Evolutionary conservation across 805 yeast genomes (phyloP), one percentile per base, ranked within the genome.

Genomic region (Priceomyces fermenticarens): DNA sequence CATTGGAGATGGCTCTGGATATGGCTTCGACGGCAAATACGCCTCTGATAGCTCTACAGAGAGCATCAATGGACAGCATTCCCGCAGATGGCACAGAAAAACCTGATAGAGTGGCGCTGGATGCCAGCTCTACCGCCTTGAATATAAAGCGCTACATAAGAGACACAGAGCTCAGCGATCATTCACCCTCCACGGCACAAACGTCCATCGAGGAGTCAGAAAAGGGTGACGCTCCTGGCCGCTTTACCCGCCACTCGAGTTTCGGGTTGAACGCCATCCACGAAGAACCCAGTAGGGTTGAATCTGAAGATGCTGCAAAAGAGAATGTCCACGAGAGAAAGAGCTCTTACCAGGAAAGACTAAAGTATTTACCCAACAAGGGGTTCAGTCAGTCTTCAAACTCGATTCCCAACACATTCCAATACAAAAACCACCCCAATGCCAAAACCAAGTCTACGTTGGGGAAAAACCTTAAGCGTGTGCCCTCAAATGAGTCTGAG

Each of bases 391-490:
- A 44, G 25, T 55, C 52, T 3, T 34, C 55, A 1, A 47, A 45
- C 4, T 66, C 73, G 1, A 65, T 66, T 14, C 74, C 75, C 15
- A 70, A 70, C 42, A 70, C 75, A 1, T 70, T 70, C 58, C 64
- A 67, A 43, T 62, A 68, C 42, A 70, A 68, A 46, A 61, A 70
- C n/a, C 71, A 67, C 45, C 74, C 74, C 4, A 70, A 68, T 43
- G 75, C 75, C 15, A 62, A 55, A 40, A 64, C 75, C 1, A 70
- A 67, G 46, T 41, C 51, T 5, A 51, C 49, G n/a, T 51, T 66
- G 9, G 67, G 65, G 14, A 35, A 39, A 27, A 39, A 38, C 27
- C 36, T 10, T 15, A 29, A 20, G 15, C 33, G 26, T 30, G 32
- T 30, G 29, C 25, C 15, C 3, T 7, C 20, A 33, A 12, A 32